Percentiles rank a stretch among this genome's conserved stretches.
These are phyloP conservation scores for Toxicodendron radicans DNA, from an alignment of 345 rosid genomes.

Conservation along the genomic window DNA sequence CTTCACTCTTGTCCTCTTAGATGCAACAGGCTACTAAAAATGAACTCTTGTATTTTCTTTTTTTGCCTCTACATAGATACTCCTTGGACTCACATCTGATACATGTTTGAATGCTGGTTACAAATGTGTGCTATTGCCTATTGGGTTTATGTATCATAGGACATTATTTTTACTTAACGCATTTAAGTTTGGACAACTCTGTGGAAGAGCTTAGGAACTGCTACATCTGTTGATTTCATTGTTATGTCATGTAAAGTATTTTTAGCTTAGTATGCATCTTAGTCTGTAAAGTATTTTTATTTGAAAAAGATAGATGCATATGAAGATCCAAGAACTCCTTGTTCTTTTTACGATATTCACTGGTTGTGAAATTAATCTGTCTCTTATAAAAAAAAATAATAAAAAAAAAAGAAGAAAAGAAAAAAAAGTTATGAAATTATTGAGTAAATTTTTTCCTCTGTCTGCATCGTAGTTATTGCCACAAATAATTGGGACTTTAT, in stretches of 20 bases:
- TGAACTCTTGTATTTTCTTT: background rate
- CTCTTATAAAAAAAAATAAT: no score
- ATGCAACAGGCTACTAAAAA: background rate
- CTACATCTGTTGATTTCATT: background rate
- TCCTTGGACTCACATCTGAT: background rate
- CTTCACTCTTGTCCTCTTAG: background rate
- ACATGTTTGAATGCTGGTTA: background rate
- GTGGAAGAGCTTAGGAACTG: constrained; percentile 3
- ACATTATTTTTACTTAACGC: background rate
- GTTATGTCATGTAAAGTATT: background rate
- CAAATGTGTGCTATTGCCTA: background rate
- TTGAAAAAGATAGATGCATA: background rate
- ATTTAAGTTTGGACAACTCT: background rate
- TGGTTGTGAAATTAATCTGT: background rate
- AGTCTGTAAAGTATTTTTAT: background rate
- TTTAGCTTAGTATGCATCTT: background rate
- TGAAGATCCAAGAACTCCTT: background rate
- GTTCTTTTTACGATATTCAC: background rate
- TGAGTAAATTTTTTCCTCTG: background rate
- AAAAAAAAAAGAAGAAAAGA: no score
- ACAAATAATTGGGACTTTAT: background rate
- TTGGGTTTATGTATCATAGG: background rate
- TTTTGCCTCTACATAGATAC: background rate
- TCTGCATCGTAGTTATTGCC: background rate
- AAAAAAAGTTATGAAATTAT: no score